Evolutionary conservation across 371 early-diverging fungal species (phyloP).

Genomic region (Syncephalastrum sp.): DNA sequence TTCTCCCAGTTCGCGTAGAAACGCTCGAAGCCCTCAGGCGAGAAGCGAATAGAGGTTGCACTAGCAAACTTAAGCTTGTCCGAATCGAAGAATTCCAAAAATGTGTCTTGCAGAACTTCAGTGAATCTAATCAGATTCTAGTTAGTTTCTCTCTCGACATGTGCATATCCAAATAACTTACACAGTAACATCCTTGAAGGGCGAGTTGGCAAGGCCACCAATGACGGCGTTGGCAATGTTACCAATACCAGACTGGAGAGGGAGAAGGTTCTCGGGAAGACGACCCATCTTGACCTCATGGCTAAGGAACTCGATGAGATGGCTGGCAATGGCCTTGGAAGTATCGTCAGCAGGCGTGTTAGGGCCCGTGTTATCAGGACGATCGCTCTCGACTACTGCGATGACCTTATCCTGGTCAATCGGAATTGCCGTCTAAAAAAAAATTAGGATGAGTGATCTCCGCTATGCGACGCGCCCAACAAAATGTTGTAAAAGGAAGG

Average conservation of each 20-base stretch:
- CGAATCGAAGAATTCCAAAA: constrained; percentile 55
- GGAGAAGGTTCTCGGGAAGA: constrained; percentile 45
- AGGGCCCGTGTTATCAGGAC: constrained; percentile 49
- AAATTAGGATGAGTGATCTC: constrained; percentile 1
- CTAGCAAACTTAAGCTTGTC: constrained; percentile 52
- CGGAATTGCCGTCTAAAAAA: constrained; percentile 45
- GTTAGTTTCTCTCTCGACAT: background rate
- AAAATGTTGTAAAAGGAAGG: background rate
- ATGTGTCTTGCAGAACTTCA: constrained; percentile 53
- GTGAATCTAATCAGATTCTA: constrained; percentile 30
- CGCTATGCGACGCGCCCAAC: background rate
- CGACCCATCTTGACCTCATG: constrained; percentile 54
- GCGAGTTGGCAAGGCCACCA: constrained; percentile 51
- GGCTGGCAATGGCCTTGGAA: constrained; percentile 44
- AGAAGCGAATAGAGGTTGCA: constrained; percentile 57
- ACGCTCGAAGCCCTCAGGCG: constrained; percentile 50
- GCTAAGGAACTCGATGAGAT: constrained; percentile 52
- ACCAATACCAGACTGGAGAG: constrained; percentile 56
- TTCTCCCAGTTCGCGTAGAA: constrained; percentile 53
- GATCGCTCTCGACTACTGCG: constrained; percentile 46
- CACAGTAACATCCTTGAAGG: constrained; percentile 52
- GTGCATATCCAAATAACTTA: constrained; percentile 23
- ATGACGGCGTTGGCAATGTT: constrained; percentile 59
- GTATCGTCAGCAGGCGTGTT: constrained; percentile 43
- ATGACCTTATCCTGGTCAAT: constrained; percentile 49